Conservation (phyloP, 208 protist genomes). For the Jaenimonas drosophilae region DNA sequence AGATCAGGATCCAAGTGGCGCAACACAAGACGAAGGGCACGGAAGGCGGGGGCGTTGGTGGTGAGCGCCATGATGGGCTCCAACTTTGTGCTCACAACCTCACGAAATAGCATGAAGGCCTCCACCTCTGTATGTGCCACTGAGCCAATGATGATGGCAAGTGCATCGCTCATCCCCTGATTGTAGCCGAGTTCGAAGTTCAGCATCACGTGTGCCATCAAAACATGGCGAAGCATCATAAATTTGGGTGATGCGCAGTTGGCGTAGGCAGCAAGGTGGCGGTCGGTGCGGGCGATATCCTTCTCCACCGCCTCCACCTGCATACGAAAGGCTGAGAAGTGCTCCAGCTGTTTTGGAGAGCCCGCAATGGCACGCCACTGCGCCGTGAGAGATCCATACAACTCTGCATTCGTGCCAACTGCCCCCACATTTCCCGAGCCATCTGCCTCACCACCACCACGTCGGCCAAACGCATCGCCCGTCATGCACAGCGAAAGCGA, state of each 20-base stretch:
- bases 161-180: slow-evolving; percentile 88
- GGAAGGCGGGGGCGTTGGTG: too few species aligned
- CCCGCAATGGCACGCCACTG: slow-evolving; percentile 76
- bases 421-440: too few species aligned
- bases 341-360: slow-evolving; percentile 51
- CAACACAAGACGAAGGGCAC: too few species aligned
- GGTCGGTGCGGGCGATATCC: slow-evolving; percentile 83
- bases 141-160: too few species aligned
- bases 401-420: slow-evolving; percentile 19
- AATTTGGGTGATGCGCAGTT: slow-evolving; percentile 39
- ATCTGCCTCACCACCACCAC: too few species aligned
- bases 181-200: slow-evolving; percentile 91
- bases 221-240: slow-evolving; percentile 39
- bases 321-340: slow-evolving; percentile 53
- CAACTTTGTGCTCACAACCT: too few species aligned
- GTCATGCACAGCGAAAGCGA: too few species aligned
- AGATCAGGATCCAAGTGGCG: too few species aligned
- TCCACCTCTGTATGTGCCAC: too few species aligned
- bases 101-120: too few species aligned
- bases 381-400: slow-evolving; percentile 43
- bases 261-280: slow-evolving; percentile 27
- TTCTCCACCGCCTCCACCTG: slow-evolving; percentile 62
- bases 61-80: too few species aligned
- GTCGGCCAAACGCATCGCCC: too few species aligned
- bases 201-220: slow-evolving; percentile 77